Conservation (phyloP, 2,329 filamentous ascomycete species). For the Teratosphaeria destructans region DNA sequence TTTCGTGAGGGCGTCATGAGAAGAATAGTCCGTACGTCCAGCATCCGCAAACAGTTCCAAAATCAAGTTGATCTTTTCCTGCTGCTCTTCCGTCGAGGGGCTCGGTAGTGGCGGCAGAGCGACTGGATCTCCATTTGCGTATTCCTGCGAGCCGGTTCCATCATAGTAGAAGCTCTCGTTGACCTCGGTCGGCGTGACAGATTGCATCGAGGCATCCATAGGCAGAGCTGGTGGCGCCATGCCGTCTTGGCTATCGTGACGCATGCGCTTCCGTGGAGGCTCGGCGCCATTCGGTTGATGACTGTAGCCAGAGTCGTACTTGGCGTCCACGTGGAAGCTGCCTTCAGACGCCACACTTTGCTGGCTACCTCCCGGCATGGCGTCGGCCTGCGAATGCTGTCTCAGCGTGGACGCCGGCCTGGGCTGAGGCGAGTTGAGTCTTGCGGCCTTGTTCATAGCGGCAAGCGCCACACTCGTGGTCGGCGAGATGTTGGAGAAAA, state of each 20-base stretch:
- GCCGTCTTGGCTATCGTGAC: slow-evolving; percentile 32
- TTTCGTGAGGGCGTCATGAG: slow-evolving; percentile 65
- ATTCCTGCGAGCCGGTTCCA: slow-evolving; percentile 23
- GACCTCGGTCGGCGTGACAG: slow-evolving; percentile 61
- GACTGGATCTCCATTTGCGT: slow-evolving; percentile 42
- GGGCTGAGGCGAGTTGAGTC: slow-evolving; percentile 77
- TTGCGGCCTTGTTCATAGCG: slow-evolving; percentile 83
- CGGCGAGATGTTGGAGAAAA: slow-evolving; percentile 93
- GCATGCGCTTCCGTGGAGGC: slow-evolving; percentile 69
- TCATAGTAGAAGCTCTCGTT: slow-evolving; percentile 69
- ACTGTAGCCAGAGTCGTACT: slow-evolving; percentile 60
- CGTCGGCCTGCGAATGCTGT: slow-evolving; percentile 61
- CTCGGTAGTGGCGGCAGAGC: slow-evolving; percentile 55
- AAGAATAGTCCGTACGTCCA: slow-evolving; percentile 56
- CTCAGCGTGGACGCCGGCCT: slow-evolving; percentile 57
- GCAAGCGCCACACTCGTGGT: slow-evolving; percentile 89
- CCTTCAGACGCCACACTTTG: slow-evolving; percentile 50
- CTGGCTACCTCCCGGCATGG: slow-evolving; percentile 63
- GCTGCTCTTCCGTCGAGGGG: slow-evolving; percentile 52
- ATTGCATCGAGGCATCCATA: slow-evolving; percentile 51
- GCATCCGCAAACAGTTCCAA: slow-evolving; percentile 60
- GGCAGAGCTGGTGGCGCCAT: slow-evolving; percentile 22
- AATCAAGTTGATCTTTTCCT: slow-evolving; percentile 70
- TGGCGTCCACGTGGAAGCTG: slow-evolving; percentile 18
- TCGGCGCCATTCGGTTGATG: slow-evolving; percentile 47